Percentiles rank a stretch among this genome's conserved stretches.
Conservation (phyloP, 1,139 yeast genomes). For the Yamadazyma pseudoaaseri region DNA sequence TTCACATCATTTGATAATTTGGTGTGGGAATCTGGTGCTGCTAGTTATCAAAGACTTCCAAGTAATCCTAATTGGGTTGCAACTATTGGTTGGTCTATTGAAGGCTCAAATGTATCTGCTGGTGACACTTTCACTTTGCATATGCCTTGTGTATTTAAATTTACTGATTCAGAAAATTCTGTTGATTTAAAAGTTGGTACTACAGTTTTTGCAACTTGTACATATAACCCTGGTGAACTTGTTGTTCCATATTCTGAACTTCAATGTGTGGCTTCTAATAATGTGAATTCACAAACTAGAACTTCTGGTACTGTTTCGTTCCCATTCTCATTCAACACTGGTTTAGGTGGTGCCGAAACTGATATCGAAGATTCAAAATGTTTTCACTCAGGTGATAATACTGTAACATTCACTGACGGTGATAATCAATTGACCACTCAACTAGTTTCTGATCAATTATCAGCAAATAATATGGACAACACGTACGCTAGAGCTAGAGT, state of each 20-base stretch:
- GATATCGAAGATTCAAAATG: constrained; percentile 22
- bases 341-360: constrained; percentile 18
- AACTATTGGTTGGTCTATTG: constrained; percentile 23
- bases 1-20: constrained; percentile 9
- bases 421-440: constrained; percentile 16
- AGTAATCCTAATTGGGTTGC: constrained; percentile 24
- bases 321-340: constrained; percentile 28
- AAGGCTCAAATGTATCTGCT: constrained; percentile 18
- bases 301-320: constrained; percentile 24
- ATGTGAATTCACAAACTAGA: constrained; percentile 12
- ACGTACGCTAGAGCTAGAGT: constrained; percentile 7
- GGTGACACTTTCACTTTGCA: constrained; percentile 33
- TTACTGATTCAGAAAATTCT: constrained; percentile 18
- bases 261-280: constrained; percentile 21
- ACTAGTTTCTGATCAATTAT: constrained; percentile 9
- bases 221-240: constrained; percentile 21
- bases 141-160: constrained; percentile 32
- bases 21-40: constrained; percentile 2
- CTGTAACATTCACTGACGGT: constrained; percentile 30
- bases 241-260: constrained; percentile 23
- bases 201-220: constrained; percentile 26
- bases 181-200: constrained; percentile 19
- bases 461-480: neutral
- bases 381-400: constrained; percentile 23
- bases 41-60: constrained; percentile 3